phyloP scores from a whole-genome alignment of 163 green algal genomes.

The Chloromonas sp. region DNA sequence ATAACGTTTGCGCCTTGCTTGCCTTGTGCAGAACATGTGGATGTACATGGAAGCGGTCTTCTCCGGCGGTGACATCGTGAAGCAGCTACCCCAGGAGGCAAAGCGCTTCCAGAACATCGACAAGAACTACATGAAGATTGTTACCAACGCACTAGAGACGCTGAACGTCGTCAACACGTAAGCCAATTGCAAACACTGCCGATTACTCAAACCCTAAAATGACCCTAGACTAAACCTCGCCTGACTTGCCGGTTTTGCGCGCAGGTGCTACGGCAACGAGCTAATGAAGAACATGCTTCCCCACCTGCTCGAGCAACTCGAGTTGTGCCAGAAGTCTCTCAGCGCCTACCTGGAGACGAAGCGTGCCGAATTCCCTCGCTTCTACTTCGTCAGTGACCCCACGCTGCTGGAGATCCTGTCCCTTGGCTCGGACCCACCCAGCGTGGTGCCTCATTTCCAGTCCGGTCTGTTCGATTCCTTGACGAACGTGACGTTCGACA shows the following conservation, averaged over 20 bases:
- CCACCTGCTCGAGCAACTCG: conserved; percentile 87
- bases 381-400: conserved; percentile 96
- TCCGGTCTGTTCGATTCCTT: conserved; percentile 90
- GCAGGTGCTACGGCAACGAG: conserved; percentile 65
- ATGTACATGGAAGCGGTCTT: conserved; percentile 97
- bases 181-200: neutral
- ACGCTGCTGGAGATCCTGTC: conserved; percentile 94
- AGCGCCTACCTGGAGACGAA: conserved; percentile 90
- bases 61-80: conserved; percentile 86
- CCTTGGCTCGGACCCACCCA: conserved; percentile 79
- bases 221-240: no score
- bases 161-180: conserved; percentile 70
- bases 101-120: conserved; percentile 96
- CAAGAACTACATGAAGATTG: conserved; percentile 95
- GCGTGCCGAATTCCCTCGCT: conserved; percentile 77
- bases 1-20: no score
- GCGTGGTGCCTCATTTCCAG: conserved; percentile 91
- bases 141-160: conserved; percentile 70
- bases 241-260: no score
- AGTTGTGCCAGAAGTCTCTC: conserved; percentile 92
- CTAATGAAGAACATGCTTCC: conserved; percentile 87
- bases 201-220: no score
- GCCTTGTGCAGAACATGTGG: conserved; percentile 78
- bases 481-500: conserved; percentile 85
- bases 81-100: conserved; percentile 90